phyloP scores from a whole-genome alignment of 352 stramenopile species.

The Phytophthora pistaciae region DNA sequence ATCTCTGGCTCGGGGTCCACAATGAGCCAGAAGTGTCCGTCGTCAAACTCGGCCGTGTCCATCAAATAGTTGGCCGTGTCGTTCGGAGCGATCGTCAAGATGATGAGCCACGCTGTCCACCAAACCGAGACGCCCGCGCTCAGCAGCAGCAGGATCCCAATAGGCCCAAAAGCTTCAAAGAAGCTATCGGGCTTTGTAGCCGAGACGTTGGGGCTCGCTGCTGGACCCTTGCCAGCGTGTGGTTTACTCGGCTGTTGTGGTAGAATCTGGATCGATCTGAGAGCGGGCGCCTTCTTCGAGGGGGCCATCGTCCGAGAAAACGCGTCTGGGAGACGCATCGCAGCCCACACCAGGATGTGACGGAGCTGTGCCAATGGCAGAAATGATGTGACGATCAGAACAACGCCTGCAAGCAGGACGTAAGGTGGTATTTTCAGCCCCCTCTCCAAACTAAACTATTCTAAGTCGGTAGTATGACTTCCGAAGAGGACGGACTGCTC shows the following conservation, averaged over 20 bases:
- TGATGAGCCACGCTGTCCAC: slow-evolving; percentile 45
- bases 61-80: slow-evolving; percentile 55
- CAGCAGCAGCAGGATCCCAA: slow-evolving; percentile 25
- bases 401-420: background rate
- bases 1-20: slow-evolving; percentile 17
- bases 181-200: slow-evolving; percentile 16
- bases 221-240: background rate
- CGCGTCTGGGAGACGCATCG: background rate
- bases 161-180: slow-evolving; percentile 20
- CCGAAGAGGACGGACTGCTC: background rate
- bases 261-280: slow-evolving; percentile 3
- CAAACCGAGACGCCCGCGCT: slow-evolving; percentile 24
- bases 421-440: background rate
- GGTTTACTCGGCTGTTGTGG: background rate
- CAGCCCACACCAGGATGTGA: background rate
- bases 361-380: background rate
- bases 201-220: background rate
- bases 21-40: slow-evolving; percentile 62
- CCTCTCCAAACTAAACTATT: background rate
- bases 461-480: background rate
- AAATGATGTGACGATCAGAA: background rate
- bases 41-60: slow-evolving; percentile 51
- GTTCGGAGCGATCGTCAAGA: slow-evolving; percentile 43
- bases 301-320: background rate
- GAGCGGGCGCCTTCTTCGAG: background rate